Evolutionary conservation across 2,329 filamentous ascomycete genomes (phyloP), one percentile per base, ranked within the genome.

Genomic region (Dothideomycetidae sp.): DNA sequence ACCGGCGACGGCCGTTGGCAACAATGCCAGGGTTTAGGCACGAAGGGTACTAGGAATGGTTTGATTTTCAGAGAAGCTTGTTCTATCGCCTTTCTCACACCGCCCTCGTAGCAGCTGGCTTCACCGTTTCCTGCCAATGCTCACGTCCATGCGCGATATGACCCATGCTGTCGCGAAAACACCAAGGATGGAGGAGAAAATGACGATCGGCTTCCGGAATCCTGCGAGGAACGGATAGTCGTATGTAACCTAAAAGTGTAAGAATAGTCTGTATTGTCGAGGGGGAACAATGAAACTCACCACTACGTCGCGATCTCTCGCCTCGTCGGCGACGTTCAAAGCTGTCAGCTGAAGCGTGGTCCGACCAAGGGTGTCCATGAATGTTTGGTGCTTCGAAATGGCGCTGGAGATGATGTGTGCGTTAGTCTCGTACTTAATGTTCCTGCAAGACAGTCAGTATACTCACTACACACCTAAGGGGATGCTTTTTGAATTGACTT

Each of bases 311-410:
- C 81, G 76, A 52, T 86, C 84, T 37, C 86, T 73, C 52, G 86
- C 74, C 48, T 96, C 90, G 50, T 98, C 90, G 1, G 92, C 82
- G 36, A 96, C 65, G 57, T 94, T 96, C 49, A 76, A 70, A 5
- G 84, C 82, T 44, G 78, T 81, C 51, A 98, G 68, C 35, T 71
- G 78, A 43, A 98, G 68, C 0, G 78, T 72, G 1, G 88, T 92
- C 45, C 90, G 81, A 43, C 90, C 90, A 19, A 88, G 52, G 0
- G 90, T 96, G 59, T 98, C 90, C 63, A 98, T 80, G 61, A 85
- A 98, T 0, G 86, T 94, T 59, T 77, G 78, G 62, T 90, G 74
- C n/a, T 78, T 61, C 45, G 70, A 72, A 13, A 67, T 62, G n/a
- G 63, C 59, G 44, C 73, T 70, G 33, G 70, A 66, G 33, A 74